Conservation (phyloP, 768 basidiomycete species). For the Mycena sanguinolenta region DNA sequence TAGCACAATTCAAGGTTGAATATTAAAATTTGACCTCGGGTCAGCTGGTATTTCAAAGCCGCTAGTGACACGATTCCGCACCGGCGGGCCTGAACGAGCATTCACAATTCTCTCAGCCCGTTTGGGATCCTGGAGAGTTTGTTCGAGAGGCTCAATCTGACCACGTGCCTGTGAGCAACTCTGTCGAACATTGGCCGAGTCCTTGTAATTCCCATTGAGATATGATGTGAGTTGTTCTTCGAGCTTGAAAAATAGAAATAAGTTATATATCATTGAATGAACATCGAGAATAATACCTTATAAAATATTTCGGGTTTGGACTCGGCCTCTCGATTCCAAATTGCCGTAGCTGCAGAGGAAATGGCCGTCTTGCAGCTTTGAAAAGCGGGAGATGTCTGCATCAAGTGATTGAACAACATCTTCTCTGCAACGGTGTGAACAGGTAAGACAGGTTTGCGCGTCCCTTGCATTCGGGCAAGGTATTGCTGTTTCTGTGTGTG, state of each 20-base stretch:
- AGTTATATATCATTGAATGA: no score
- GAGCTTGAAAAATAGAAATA: no score
- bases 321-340: no score
- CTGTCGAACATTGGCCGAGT: slow-evolving; percentile 16
- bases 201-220: slow-evolving; percentile 16
- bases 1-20: no score
- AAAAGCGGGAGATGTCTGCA: background rate
- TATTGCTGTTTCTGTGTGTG: no score
- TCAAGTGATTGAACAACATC: slow-evolving; percentile 13
- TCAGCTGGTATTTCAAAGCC: no score
- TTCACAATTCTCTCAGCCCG: slow-evolving; percentile 14
- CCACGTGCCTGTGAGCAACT: slow-evolving; percentile 11
- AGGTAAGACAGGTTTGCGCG: slow-evolving; percentile 14
- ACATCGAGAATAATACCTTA: no score
- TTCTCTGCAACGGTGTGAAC: background rate
- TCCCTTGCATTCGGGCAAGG: slow-evolving; percentile 17
- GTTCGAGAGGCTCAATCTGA: slow-evolving; percentile 4
- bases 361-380: no score
- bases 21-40: no score
- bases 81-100: background rate
- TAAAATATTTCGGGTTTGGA: no score
- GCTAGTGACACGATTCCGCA: no score
- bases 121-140: background rate
- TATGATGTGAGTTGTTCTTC: background rate
- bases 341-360: no score